A percentile compares a stretch with the other conserved stretches of the same genome.
phyloP scores from a whole-genome alignment of 1,284 basidiomycete species.

The Cystobasidium sp. region DNA sequence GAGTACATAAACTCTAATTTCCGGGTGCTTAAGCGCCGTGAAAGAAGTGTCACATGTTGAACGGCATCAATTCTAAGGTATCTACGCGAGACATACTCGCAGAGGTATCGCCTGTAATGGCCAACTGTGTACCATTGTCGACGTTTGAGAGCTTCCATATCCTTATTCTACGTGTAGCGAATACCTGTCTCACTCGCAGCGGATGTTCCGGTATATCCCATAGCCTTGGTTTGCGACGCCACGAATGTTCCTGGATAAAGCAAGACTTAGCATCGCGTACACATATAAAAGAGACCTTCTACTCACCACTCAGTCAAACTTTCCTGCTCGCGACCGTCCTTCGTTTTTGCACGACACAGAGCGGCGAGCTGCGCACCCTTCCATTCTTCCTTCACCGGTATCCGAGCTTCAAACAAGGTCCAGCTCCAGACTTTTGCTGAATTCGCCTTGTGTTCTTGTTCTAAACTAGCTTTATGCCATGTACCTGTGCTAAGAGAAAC shows the following conservation, averaged over 20 bases:
- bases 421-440: conserved; percentile 43
- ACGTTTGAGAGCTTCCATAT: too few relatives aligned
- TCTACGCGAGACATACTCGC: too few relatives aligned
- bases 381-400: neutral
- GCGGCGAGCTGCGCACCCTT: conserved; percentile 27
- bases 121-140: too few relatives aligned
- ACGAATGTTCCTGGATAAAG: conserved; percentile 30
- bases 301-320: conserved; percentile 43
- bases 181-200: neutral
- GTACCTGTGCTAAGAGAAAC: conserved; percentile 4
- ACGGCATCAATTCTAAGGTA: too few relatives aligned
- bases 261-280: neutral
- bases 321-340: conserved; percentile 42
- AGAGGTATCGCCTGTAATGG: too few relatives aligned
- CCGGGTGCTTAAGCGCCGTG: too few relatives aligned
- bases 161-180: too few relatives aligned
- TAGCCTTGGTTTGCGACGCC: conserved; percentile 36
- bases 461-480: conserved; percentile 6
- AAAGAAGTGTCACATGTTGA: too few relatives aligned
- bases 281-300: too few relatives aligned
- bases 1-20: too few relatives aligned
- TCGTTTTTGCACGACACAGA: conserved; percentile 41
- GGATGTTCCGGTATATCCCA: conserved; percentile 15
- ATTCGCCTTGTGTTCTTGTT: conserved; percentile 3
- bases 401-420: conserved; percentile 42